These are phyloP conservation scores for Gentiana straminea DNA, from an alignment of 257 asterid genomes.

Conservation along the genomic window DNA sequence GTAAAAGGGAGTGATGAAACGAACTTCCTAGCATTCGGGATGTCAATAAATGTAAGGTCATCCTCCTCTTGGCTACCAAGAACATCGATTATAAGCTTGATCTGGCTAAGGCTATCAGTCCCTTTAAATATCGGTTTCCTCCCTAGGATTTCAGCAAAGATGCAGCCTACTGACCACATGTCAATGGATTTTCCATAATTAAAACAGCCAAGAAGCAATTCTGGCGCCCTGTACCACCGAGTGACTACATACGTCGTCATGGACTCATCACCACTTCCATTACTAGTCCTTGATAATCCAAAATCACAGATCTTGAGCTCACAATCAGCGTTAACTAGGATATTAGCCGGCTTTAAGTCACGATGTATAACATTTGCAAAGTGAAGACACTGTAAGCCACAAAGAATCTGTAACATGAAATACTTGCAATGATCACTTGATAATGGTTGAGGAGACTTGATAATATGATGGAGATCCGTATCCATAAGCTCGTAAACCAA, in stretches of 20 bases:
- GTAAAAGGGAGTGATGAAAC: slow-evolving; percentile 28
- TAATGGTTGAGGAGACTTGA: slow-evolving; percentile 31
- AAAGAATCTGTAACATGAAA: slow-evolving; percentile 36
- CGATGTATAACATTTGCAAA: slow-evolving; percentile 40
- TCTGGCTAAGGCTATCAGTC: slow-evolving; percentile 36
- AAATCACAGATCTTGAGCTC: slow-evolving; percentile 40
- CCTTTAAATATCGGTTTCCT: slow-evolving; percentile 38
- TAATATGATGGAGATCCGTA: slow-evolving; percentile 38
- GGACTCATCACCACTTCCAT: slow-evolving; percentile 32
- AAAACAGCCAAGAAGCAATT: slow-evolving; percentile 30
- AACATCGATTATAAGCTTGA: slow-evolving; percentile 25
- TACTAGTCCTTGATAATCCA: slow-evolving; percentile 36
- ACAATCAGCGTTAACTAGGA: slow-evolving; percentile 33
- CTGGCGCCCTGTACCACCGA: slow-evolving; percentile 43
- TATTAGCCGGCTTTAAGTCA: slow-evolving; percentile 40
- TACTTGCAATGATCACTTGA: slow-evolving; percentile 36
- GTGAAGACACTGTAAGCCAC: slow-evolving; percentile 34
- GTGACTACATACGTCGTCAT: slow-evolving; percentile 47
- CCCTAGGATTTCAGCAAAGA: slow-evolving; percentile 36
- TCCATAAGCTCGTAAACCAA: slow-evolving; percentile 43
- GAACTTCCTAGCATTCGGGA: slow-evolving; percentile 28
- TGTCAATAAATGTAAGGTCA: slow-evolving; percentile 29
- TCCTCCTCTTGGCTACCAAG: slow-evolving; percentile 30
- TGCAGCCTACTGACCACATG: slow-evolving; percentile 41
- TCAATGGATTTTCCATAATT: slow-evolving; percentile 32